Conservation (phyloP, 805 yeast species). For the Candida ortonii region DNA sequence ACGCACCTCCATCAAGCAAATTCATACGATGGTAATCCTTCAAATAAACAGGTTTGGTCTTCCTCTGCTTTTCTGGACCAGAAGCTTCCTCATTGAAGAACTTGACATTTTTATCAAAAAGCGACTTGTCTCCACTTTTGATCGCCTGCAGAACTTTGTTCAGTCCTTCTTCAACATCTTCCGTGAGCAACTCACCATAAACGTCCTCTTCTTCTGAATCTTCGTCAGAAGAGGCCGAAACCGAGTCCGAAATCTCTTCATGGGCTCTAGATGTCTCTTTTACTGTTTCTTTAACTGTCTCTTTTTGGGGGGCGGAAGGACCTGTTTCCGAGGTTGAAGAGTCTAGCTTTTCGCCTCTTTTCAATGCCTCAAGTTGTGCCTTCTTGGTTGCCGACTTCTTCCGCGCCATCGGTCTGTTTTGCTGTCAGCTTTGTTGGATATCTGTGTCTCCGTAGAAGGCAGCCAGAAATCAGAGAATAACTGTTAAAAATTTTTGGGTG, state of each 20-base stretch:
- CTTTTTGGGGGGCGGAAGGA: slow-evolving; percentile 1
- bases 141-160: slow-evolving; percentile 68
- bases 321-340: not conserved
- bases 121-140: slow-evolving; percentile 58
- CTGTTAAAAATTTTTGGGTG: slow-evolving; percentile 3
- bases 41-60: slow-evolving; percentile 75
- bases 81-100: slow-evolving; percentile 61
- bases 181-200: slow-evolving; percentile 82
- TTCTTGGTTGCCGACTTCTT: slow-evolving; percentile 81
- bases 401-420: slow-evolving; percentile 58
- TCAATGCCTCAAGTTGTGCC: slow-evolving; percentile 50
- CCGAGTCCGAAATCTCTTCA: slow-evolving; percentile 17
- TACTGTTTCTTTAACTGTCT: slow-evolving; percentile 14
- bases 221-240: no score
- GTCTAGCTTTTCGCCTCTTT: slow-evolving; percentile 12
- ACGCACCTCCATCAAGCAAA: slow-evolving; percentile 63
- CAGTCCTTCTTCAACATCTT: slow-evolving; percentile 79
- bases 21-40: slow-evolving; percentile 91
- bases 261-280: slow-evolving; percentile 2
- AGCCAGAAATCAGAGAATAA: not conserved
- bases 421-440: slow-evolving; percentile 1
- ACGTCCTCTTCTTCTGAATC: slow-evolving; percentile 83
- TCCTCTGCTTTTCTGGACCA: slow-evolving; percentile 30
- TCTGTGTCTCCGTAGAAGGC: no score
- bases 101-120: slow-evolving; percentile 64